phyloP scores from a whole-genome alignment of 495 filamentous ascomycete species.

The Aspergillus nidulans region DNA sequence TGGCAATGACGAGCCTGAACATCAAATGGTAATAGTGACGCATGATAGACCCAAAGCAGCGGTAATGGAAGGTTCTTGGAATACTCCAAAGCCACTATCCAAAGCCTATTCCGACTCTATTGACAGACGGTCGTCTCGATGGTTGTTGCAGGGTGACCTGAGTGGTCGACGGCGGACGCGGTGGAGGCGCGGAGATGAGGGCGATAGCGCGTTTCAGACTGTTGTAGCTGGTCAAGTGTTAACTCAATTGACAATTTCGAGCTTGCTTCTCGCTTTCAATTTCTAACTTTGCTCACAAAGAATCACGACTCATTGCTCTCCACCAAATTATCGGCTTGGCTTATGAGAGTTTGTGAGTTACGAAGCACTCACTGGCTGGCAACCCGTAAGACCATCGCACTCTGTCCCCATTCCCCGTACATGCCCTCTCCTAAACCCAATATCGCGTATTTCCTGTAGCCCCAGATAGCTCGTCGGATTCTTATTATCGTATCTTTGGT shows the following conservation, averaged over 20 bases:
- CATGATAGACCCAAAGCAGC: background rate
- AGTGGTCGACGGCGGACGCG: background rate
- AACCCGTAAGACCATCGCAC: too few relatives aligned
- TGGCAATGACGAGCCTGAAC: background rate
- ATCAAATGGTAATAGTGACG: background rate
- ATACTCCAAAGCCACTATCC: slow-evolving; percentile 7
- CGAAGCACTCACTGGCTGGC: too few relatives aligned
- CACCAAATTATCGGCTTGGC: background rate
- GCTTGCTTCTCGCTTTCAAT: background rate
- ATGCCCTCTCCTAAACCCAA: too few relatives aligned
- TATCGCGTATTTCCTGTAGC: too few relatives aligned
- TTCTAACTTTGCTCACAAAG: too few relatives aligned
- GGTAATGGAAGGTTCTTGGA: background rate
- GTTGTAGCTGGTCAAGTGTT: background rate
- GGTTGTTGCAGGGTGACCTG: background rate
- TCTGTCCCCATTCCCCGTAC: too few relatives aligned
- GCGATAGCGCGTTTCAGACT: slow-evolving; percentile 1
- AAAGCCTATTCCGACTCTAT: slow-evolving; percentile 13
- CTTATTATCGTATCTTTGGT: background rate
- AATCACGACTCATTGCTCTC: background rate
- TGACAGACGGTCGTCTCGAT: slow-evolving; percentile 11
- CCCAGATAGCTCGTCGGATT: too few relatives aligned
- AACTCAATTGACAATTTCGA: too few relatives aligned
- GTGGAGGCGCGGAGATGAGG: slow-evolving; percentile 2
- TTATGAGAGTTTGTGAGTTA: too few relatives aligned